A percentile compares a stretch with the other conserved stretches of the same genome.
phyloP scores from a whole-genome alignment of 345 rosid genomes.

The Citrus sp. region DNA sequence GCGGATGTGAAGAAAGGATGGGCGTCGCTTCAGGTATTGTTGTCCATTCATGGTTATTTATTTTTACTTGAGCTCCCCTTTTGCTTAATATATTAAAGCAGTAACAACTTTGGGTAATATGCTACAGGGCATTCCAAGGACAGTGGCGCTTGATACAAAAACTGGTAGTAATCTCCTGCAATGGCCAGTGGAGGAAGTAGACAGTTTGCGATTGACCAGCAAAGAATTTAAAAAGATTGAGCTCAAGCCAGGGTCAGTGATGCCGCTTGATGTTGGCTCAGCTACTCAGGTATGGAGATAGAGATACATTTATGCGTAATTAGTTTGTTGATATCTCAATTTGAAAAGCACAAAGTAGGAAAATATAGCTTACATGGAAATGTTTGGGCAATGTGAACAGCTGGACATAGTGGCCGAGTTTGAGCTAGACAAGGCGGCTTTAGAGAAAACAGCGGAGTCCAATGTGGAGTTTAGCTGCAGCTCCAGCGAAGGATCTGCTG shows the following conservation, averaged over 20 bases:
- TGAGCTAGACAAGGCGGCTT: constrained; percentile 50
- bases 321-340: not conserved
- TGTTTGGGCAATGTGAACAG: constrained; percentile 31
- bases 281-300: constrained; percentile 59
- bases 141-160: constrained; percentile 53
- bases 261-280: constrained; percentile 52
- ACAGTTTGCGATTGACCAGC: constrained; percentile 56
- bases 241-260: constrained; percentile 55
- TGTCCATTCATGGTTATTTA: not conserved
- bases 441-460: constrained; percentile 34
- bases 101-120: not conserved
- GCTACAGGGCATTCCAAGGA: constrained; percentile 72
- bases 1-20: constrained; percentile 70
- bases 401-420: constrained; percentile 65
- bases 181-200: constrained; percentile 84
- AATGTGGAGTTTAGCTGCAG: constrained; percentile 56
- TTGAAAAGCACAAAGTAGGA: not conserved
- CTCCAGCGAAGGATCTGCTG: constrained; percentile 45
- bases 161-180: constrained; percentile 61
- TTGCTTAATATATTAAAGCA: not conserved
- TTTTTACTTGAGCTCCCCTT: not conserved
- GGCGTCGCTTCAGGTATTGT: constrained; percentile 66
- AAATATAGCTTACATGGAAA: not conserved
- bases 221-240: constrained; percentile 39
- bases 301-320: not conserved